Evolutionary conservation across 805 yeast genomes (phyloP).

Genomic region (Metschnikowia gelsemii): DNA sequence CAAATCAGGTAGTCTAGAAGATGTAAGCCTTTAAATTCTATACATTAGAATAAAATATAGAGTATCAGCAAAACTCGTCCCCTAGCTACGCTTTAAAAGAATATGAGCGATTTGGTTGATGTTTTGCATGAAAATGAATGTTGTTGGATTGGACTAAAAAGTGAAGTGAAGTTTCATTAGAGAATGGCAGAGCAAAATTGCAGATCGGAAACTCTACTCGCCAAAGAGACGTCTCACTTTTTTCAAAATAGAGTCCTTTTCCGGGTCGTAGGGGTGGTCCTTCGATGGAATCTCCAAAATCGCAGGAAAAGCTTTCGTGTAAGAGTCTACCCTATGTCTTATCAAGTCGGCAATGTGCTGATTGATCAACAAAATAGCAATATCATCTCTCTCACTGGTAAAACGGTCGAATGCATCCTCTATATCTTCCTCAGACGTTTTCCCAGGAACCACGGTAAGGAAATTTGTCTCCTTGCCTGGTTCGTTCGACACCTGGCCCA

Average conservation of each 20-base stretch:
- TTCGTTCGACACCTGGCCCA: constrained; percentile 75
- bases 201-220: too few relatives aligned
- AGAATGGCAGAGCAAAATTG: too few relatives aligned
- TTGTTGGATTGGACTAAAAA: constrained; percentile 15
- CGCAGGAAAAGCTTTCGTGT: constrained; percentile 92
- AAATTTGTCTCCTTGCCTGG: constrained; percentile 75
- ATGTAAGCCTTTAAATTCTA: constrained; percentile 5
- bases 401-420: constrained; percentile 72
- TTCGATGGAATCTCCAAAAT: constrained; percentile 95
- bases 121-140: constrained; percentile 2
- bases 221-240: constrained; percentile 95
- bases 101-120: background rate
- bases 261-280: constrained; percentile 98
- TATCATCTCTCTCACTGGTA: constrained; percentile 75
- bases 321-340: constrained; percentile 76
- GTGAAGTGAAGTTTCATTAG: background rate
- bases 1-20: constrained; percentile 7
- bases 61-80: too few relatives aligned
- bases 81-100: too few relatives aligned
- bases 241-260: constrained; percentile 91
- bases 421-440: constrained; percentile 74
- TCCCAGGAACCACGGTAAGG: constrained; percentile 69
- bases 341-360: constrained; percentile 94
- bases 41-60: background rate
- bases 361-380: constrained; percentile 89